phyloP scores from a whole-genome alignment of 352 stramenopile genomes.

The Phytophthora ramorum region DNA sequence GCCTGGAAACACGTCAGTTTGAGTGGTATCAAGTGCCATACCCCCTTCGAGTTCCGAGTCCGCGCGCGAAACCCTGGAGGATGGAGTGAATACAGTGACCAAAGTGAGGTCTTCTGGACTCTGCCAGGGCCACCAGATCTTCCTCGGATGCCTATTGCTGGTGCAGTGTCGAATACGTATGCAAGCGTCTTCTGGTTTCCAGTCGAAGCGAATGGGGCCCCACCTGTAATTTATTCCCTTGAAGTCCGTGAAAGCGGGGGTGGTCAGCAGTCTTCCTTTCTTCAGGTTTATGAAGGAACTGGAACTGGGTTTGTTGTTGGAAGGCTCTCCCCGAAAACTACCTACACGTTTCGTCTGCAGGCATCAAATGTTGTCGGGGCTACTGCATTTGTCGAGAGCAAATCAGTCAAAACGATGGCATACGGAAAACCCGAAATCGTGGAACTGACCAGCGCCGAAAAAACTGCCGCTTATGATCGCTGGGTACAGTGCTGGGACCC shows the following conservation, averaged over 20 bases:
- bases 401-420: conserved; percentile 59
- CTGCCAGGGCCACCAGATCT: conserved; percentile 55
- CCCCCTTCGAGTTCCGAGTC: conserved; percentile 63
- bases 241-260: conserved; percentile 55
- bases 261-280: conserved; percentile 38
- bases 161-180: conserved; percentile 70
- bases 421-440: conserved; percentile 75
- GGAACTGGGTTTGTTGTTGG: conserved; percentile 70
- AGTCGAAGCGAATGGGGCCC: conserved; percentile 61
- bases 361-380: conserved; percentile 73
- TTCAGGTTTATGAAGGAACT: conserved; percentile 67
- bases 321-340: conserved; percentile 48
- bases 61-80: conserved; percentile 68
- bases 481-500: conserved; percentile 92
- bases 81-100: conserved; percentile 71
- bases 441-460: conserved; percentile 55
- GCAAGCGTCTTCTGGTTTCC: conserved; percentile 78
- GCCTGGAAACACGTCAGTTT: conserved; percentile 53
- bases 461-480: conserved; percentile 48
- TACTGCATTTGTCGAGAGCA: conserved; percentile 69
- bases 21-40: conserved; percentile 56
- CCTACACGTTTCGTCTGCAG: conserved; percentile 74
- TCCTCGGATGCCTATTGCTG: conserved; percentile 56
- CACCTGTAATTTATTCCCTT: conserved; percentile 66
- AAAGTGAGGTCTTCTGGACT: conserved; percentile 64